These are phyloP conservation scores for Epichloe hybrida DNA, from an alignment of 2,329 filamentous ascomycete species.

Conservation along the genomic window DNA sequence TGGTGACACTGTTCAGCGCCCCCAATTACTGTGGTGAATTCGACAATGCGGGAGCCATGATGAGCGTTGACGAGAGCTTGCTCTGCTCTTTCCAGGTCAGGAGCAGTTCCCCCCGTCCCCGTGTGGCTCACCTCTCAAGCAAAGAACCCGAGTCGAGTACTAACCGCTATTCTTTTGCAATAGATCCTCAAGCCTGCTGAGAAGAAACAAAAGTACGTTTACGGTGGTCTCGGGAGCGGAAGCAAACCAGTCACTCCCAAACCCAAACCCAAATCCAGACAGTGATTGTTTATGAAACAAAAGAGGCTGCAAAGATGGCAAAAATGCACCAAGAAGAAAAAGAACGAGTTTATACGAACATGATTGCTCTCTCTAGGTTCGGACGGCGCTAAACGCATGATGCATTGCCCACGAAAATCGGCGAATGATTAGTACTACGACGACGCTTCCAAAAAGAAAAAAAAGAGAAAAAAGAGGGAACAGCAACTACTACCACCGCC, in stretches of 20 bases:
- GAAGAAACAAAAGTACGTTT: slow-evolving; percentile 99
- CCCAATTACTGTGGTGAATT: slow-evolving; percentile 99
- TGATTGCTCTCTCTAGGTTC: slow-evolving; percentile 73
- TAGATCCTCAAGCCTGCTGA: slow-evolving; percentile 98
- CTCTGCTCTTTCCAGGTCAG: slow-evolving; percentile 95
- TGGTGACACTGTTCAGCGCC: slow-evolving; percentile 94
- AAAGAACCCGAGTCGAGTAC: not conserved
- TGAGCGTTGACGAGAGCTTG: slow-evolving; percentile 97
- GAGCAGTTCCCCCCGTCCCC: slow-evolving; percentile 12
- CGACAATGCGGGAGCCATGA: slow-evolving; percentile 98
- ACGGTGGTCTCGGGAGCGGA: slow-evolving; percentile 52
- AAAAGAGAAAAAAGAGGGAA: not conserved
- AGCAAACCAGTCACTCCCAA: slow-evolving; percentile 14
- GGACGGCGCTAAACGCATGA: slow-evolving; percentile 63
- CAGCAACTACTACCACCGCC: slow-evolving; percentile 10
- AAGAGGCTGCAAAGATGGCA: not conserved
- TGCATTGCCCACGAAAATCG: slow-evolving; percentile 3
- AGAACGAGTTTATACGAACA: slow-evolving; percentile 41
- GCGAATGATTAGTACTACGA: slow-evolving; percentile 11
- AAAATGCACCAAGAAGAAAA: slow-evolving; percentile 2
- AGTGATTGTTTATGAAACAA: slow-evolving; percentile 6
- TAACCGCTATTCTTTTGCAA: not conserved
- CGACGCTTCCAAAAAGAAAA: not conserved
- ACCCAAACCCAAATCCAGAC: slow-evolving; percentile 12
- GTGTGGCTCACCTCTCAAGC: not conserved